These are phyloP conservation scores for Penicillium sp. DNA, from an alignment of 2,329 filamentous ascomycete genomes.

Conservation along the genomic window DNA sequence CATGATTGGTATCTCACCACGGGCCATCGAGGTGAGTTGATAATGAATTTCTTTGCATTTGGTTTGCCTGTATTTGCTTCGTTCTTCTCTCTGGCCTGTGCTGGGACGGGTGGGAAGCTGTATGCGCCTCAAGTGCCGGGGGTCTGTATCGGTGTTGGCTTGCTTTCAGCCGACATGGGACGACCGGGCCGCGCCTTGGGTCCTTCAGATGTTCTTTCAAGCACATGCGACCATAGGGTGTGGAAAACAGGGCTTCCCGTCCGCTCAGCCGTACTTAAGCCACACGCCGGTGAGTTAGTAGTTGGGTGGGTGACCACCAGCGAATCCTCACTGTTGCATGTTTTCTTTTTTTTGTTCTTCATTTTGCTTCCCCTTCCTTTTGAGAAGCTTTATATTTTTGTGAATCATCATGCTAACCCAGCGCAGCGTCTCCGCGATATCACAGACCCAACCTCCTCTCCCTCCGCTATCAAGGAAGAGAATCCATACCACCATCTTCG, in stretches of 20 bases:
- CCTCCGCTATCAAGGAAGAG: conserved; percentile 37
- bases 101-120: conserved; percentile 1
- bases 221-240: conserved; percentile 48
- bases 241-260: conserved; percentile 50
- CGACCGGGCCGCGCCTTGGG: conserved; percentile 15
- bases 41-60: conserved; percentile 3
- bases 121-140: background rate
- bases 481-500: conserved; percentile 85
- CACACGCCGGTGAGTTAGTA: conserved; percentile 49
- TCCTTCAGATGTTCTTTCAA: conserved; percentile 2
- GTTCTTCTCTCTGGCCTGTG: background rate
- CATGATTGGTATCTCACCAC: conserved; percentile 76
- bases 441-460: conserved; percentile 53
- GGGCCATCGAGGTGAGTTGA: conserved; percentile 70
- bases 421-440: conserved; percentile 69
- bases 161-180: background rate
- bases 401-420: conserved; percentile 17
- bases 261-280: conserved; percentile 50
- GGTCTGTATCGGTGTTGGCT: background rate
- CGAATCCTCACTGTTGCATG: conserved; percentile 48
- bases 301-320: conserved; percentile 50
- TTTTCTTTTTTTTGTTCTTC: conserved; percentile 29
- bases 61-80: background rate
- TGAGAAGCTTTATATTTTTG: background rate
- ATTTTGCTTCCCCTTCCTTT: background rate